Evolutionary conservation across 306 rosid genomes (phyloP), one percentile per base, ranked within the genome.

Genomic region (Senna tora): DNA sequence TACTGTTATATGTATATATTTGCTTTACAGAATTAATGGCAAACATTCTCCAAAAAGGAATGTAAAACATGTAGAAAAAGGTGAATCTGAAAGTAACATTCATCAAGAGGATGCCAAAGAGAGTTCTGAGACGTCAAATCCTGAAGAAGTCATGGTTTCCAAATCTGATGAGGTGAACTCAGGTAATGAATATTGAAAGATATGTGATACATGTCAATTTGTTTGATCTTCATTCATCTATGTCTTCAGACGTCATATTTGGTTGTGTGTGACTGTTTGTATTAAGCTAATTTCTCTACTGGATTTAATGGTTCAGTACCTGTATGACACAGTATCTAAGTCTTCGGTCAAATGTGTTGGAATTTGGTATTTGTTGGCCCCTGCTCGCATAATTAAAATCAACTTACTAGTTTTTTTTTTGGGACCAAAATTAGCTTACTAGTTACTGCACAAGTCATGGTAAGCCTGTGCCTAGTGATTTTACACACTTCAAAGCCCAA

Each of bases 11-110:
- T 55, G 15, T 36, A 51, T 73, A 43, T 41, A n/a, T 68, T 45
- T 77, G 15, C 72, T 76, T 78, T 76, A 4, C 67, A 95, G 97
- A 77, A 84, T 64, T 41, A 91, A 81, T 69, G 81, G 91, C 49
- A 89, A 84, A 65, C 79, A 82, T 75, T 85, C 91, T 32, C 89
- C 93, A 0, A 86, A 79, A 58, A 89, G 83, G 77, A 79, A 65
- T 66, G 61, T 57, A 38, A 89, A 81, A 75, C 81, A 21, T 15
- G 70, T 76, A 58, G 76, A 76, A 67, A 90, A 73, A 65, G 76
- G 71, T 14, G 79, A 51, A 63, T 75, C 77, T 10, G 88, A 70
- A 69, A 79, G 70, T 56, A 82, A 75, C 71, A 67, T 78, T 20
- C 66, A 59, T 70, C 88, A 74, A 74, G 85, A 83, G 74, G 87